Evolutionary conservation across 805 yeast species (phyloP), one percentile per base, ranked within the genome.

Genomic region (Saturnispora sekii): DNA sequence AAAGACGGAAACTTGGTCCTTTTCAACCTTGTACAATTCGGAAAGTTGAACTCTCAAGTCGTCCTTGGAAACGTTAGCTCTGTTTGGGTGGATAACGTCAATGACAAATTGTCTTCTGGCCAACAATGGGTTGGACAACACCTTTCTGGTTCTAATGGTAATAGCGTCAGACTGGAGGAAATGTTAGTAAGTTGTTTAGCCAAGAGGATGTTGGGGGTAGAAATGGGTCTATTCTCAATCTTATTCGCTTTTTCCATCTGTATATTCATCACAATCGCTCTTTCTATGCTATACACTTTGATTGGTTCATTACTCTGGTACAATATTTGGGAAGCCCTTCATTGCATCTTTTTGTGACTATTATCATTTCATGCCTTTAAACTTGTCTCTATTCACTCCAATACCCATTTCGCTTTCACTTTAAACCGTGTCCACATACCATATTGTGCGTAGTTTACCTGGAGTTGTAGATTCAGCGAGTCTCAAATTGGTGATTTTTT

Each of bases 71-170:
- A 93, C 96, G 78, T 90, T 93, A 65, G 98, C 89, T 74, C 87
- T 84, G 89, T 86, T 87, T 79, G 98, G 98, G 82, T 93, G 99
- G 72, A 89, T 80, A 65, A 93, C 96, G 77, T 93, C 99, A 69
- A 93, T 81, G 77, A 93, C 98, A 73, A 93, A 93, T 79, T 93
- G 99, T 78, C 95, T 89, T 83, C 99, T 90, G 70, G 87, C 89
- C 74, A 93, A 84, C 72, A 93, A 84, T 70, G 97, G 96, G 95
- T 93, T 93, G 76, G 96, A 75, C 75, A 90, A 85, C 77, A 90
- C 96, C 79, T 83, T 90, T 84, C 97, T 84, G 73, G 97, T 90
- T 83, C 97, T 90, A 80, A 93, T 85, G 68, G 98, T 93, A 76
- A 93, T 89, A 72, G 97, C 89, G 94, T 93, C 98, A 83, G 95